Conservation (phyloP, 2,329 filamentous ascomycete species). For the Colletotrichum spaethianum region DNA sequence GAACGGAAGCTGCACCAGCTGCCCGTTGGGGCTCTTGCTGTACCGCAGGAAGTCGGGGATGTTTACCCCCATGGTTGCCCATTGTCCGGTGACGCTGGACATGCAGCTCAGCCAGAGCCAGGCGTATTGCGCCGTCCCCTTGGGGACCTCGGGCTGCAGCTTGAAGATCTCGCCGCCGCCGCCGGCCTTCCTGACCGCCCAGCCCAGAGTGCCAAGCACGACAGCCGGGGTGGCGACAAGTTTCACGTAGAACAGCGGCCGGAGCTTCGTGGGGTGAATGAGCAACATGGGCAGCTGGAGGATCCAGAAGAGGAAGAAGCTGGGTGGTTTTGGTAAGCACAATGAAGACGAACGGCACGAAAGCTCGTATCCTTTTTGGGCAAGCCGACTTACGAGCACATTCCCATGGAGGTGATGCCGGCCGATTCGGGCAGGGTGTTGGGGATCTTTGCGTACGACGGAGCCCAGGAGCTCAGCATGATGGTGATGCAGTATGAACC, state of each 20-base stretch:
- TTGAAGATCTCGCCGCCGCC: conserved; percentile 43
- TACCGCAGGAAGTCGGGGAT: conserved; percentile 63
- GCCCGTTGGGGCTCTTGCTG: conserved; percentile 45
- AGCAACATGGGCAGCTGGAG: conserved; percentile 67
- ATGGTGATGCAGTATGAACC: conserved; percentile 43
- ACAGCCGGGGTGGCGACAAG: conserved; percentile 48
- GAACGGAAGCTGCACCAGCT: conserved; percentile 50
- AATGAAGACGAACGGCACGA: neutral
- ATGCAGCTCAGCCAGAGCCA: conserved; percentile 41
- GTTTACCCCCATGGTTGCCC: conserved; percentile 54
- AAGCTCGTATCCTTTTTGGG: neutral
- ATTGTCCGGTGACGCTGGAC: conserved; percentile 37
- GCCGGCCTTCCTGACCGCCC: conserved; percentile 38
- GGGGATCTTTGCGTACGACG: conserved; percentile 65
- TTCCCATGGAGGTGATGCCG: conserved; percentile 61
- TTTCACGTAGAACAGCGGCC: conserved; percentile 68
- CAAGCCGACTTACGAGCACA: conserved; percentile 35
- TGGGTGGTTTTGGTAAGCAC: conserved; percentile 47
- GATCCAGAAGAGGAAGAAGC: conserved; percentile 71
- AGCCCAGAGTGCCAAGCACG: conserved; percentile 43
- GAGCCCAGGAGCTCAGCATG: conserved; percentile 65
- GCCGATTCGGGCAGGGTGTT: conserved; percentile 65
- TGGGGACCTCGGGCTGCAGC: conserved; percentile 26
- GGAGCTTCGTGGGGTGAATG: conserved; percentile 68
- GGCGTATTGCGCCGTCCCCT: conserved; percentile 33